phyloP scores from a whole-genome alignment of 1,284 basidiomycete species.

The Ustilago hordei region DNA sequence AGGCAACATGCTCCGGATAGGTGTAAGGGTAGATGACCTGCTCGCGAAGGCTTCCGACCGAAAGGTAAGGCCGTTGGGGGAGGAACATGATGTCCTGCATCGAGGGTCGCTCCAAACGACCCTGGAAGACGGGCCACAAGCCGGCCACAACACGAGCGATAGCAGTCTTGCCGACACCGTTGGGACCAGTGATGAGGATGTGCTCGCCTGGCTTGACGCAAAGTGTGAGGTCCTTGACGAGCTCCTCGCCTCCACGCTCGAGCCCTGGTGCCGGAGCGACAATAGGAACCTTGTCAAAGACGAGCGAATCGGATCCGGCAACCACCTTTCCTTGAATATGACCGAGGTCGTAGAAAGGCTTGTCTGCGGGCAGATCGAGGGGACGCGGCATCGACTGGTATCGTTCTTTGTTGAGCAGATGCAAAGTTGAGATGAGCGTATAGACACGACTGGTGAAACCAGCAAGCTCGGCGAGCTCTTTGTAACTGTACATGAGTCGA shows the following conservation, averaged over 20 bases:
- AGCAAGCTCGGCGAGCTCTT: slow-evolving; percentile 85
- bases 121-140: slow-evolving; percentile 78
- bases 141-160: slow-evolving; percentile 90
- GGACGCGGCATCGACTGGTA: slow-evolving; percentile 65
- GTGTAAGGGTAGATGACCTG: slow-evolving; percentile 75
- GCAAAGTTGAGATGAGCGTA: slow-evolving; percentile 85
- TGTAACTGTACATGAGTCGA: slow-evolving; percentile 89
- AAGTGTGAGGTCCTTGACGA: slow-evolving; percentile 81
- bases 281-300: slow-evolving; percentile 76
- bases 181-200: slow-evolving; percentile 90
- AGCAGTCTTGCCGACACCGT: slow-evolving; percentile 86
- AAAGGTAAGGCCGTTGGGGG: slow-evolving; percentile 92
- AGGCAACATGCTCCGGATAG: slow-evolving; percentile 62
- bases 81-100: slow-evolving; percentile 81
- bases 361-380: slow-evolving; percentile 49
- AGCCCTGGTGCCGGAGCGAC: slow-evolving; percentile 76
- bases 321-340: slow-evolving; percentile 70
- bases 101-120: slow-evolving; percentile 65
- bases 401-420: slow-evolving; percentile 71
- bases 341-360: slow-evolving; percentile 65
- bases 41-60: slow-evolving; percentile 85
- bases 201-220: slow-evolving; percentile 84
- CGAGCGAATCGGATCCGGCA: slow-evolving; percentile 40
- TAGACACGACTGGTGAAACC: slow-evolving; percentile 92
- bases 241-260: slow-evolving; percentile 74